A percentile compares a stretch with the other conserved stretches of the same genome.
Evolutionary conservation across 352 stramenopile species (phyloP).

Genomic region (Globisporangium nodosum): DNA sequence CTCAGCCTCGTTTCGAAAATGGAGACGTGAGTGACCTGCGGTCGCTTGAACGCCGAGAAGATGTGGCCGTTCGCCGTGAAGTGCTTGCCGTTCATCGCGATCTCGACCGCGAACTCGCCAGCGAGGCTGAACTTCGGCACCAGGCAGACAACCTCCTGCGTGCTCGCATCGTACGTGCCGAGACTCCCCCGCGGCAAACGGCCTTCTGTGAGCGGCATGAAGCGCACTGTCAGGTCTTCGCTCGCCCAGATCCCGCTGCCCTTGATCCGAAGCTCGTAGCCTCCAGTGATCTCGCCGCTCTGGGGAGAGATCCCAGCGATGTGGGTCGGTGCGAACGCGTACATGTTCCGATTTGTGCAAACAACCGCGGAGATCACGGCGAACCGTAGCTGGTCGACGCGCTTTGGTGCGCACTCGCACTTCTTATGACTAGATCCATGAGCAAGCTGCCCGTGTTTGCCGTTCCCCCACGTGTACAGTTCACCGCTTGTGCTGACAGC

Average conservation of each 20-base stretch:
- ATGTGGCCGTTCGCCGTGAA: constrained; percentile 58
- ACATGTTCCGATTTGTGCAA: constrained; percentile 39
- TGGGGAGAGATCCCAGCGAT: constrained; percentile 36
- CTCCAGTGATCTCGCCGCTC: constrained; percentile 47
- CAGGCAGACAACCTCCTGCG: constrained; percentile 49
- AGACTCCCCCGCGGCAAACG: constrained; percentile 43
- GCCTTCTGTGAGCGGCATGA: constrained; percentile 55
- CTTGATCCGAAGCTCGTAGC: constrained; percentile 51
- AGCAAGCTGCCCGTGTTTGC: constrained; percentile 42
- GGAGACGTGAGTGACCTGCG: constrained; percentile 31
- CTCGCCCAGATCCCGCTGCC: constrained; percentile 78
- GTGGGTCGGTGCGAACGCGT: constrained; percentile 57
- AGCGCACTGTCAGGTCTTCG: constrained; percentile 74
- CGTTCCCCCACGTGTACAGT: constrained; percentile 58
- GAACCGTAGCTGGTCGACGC: constrained; percentile 32
- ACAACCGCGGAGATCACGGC: constrained; percentile 36
- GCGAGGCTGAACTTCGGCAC: constrained; percentile 59
- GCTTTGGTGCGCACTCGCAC: constrained; percentile 28
- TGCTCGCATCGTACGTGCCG: constrained; percentile 28
- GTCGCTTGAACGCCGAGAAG: constrained; percentile 53
- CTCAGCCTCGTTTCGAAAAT: constrained; percentile 27
- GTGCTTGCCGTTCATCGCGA: constrained; percentile 77
- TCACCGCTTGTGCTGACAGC: constrained; percentile 27
- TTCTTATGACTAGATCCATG: constrained; percentile 14
- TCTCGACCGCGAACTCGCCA: constrained; percentile 58